A percentile compares a stretch with the other conserved stretches of the same genome.
Conservation (phyloP, 2,329 filamentous ascomycete species). For the Fusarium pseudoanthophilum region DNA sequence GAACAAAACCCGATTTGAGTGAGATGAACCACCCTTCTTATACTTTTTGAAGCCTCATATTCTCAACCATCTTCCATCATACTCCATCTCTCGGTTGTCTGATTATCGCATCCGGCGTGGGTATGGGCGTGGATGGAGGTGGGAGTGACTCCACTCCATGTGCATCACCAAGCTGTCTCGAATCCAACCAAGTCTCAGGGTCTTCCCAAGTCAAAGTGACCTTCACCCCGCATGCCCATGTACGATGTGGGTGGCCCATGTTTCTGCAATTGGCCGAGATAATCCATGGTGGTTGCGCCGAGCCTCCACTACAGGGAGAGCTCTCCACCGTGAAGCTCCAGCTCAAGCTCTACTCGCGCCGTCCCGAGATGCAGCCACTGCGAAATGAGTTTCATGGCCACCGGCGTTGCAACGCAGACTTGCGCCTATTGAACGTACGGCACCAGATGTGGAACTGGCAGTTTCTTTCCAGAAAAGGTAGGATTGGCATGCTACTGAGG, state of each 20-base stretch:
- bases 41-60: conserved; percentile 28
- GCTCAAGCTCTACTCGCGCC: conserved; percentile 29
- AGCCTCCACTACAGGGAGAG: conserved; percentile 26
- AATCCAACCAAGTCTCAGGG: conserved; percentile 26
- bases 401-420: conserved; percentile 24
- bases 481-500: conserved; percentile 32
- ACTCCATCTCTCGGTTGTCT: conserved; percentile 34
- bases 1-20: conserved; percentile 27
- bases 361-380: conserved; percentile 24
- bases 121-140: conserved; percentile 17
- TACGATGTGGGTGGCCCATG: conserved; percentile 11
- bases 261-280: conserved; percentile 31
- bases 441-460: conserved; percentile 2
- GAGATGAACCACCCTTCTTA: conserved; percentile 41
- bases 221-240: conserved; percentile 39
- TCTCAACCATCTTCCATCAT: conserved; percentile 4
- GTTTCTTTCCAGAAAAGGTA: conserved; percentile 13
- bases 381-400: conserved; percentile 2
- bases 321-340: conserved; percentile 24
- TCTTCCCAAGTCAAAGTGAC: conserved; percentile 16
- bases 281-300: conserved; percentile 20
- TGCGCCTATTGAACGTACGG: conserved; percentile 9
- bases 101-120: conserved; percentile 41
- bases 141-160: conserved; percentile 31
- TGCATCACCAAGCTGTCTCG: conserved; percentile 27